These are phyloP conservation scores for Hymenoscyphus fraxineus DNA, from an alignment of 2,329 filamentous ascomycete species.

Conservation along the genomic window DNA sequence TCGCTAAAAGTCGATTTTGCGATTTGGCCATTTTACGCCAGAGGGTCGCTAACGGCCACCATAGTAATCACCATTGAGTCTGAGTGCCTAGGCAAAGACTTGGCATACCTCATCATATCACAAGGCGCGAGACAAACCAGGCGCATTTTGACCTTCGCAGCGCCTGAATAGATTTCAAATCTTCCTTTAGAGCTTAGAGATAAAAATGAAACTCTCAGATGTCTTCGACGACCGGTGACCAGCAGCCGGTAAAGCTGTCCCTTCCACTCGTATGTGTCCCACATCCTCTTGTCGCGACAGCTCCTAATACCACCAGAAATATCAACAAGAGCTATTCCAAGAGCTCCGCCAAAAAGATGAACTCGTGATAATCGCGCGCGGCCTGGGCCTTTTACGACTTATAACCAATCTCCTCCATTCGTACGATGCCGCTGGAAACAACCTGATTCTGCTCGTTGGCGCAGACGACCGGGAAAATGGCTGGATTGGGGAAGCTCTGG, in stretches of 20 bases:
- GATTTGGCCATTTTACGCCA: too few relatives aligned
- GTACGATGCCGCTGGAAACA: conserved; percentile 93
- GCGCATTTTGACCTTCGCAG: too few relatives aligned
- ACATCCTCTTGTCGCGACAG: conserved; percentile 2
- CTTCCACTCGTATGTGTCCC: conserved; percentile 59
- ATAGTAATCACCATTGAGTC: too few relatives aligned
- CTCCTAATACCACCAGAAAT: conserved; percentile 53
- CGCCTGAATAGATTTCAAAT: not conserved
- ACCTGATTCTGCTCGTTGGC: conserved; percentile 82
- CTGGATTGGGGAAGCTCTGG: conserved; percentile 94
- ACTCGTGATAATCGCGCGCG: conserved; percentile 85
- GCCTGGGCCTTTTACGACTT: conserved; percentile 85
- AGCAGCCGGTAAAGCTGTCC: conserved; percentile 73
- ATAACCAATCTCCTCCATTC: conserved; percentile 95
- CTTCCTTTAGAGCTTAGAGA: not conserved
- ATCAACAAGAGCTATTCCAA: conserved; percentile 93
- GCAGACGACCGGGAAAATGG: conserved; percentile 91
- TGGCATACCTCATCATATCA: too few relatives aligned
- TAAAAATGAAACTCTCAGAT: conserved; percentile 31
- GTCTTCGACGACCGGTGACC: conserved; percentile 38
- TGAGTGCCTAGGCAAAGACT: too few relatives aligned
- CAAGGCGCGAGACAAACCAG: too few relatives aligned
- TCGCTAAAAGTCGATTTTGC: too few relatives aligned
- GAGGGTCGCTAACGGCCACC: too few relatives aligned
- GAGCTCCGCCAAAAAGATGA: conserved; percentile 88